These are phyloP conservation scores for Lactuca saligna DNA, from an alignment of 129 eudicot species.

Conservation along the genomic window DNA sequence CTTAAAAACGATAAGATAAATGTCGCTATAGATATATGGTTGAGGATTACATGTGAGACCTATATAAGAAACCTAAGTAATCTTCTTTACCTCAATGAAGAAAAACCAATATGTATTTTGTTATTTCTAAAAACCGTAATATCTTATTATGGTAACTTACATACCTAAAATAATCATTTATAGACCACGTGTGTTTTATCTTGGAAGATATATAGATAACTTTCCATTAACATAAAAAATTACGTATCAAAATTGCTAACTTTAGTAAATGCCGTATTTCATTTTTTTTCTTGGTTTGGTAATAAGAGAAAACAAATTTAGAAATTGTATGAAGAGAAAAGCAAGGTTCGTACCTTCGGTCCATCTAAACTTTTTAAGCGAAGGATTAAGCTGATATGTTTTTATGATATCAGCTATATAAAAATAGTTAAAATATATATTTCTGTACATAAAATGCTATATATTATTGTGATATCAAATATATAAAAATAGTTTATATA, in stretches of 20 bases:
- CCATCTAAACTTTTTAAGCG: neutral
- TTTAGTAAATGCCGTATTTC: neutral
- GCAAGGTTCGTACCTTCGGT: neutral
- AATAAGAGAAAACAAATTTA: neutral
- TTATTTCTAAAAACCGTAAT: neutral
- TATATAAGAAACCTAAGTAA: neutral
- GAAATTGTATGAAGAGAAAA: neutral
- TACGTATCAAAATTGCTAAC: neutral
- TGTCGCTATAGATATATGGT: constrained; percentile 20
- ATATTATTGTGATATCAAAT: too few relatives aligned
- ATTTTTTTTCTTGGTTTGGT: neutral
- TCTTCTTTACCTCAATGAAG: constrained; percentile 16
- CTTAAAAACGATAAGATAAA: constrained; percentile 21
- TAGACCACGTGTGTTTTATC: neutral
- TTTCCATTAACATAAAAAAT: neutral
- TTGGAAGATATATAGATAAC: neutral
- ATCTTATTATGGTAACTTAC: neutral
- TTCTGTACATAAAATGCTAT: too few relatives aligned
- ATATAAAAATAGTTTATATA: too few relatives aligned
- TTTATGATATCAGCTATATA: too few relatives aligned
- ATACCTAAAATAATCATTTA: neutral
- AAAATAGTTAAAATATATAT: too few relatives aligned
- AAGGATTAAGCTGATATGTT: neutral
- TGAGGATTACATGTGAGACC: constrained; percentile 5
- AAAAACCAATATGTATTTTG: constrained; percentile 7